Evolutionary conservation across 805 yeast genomes (phyloP), one percentile per base, ranked within the genome.

Genomic region (Grigorovia transvaalensis): DNA sequence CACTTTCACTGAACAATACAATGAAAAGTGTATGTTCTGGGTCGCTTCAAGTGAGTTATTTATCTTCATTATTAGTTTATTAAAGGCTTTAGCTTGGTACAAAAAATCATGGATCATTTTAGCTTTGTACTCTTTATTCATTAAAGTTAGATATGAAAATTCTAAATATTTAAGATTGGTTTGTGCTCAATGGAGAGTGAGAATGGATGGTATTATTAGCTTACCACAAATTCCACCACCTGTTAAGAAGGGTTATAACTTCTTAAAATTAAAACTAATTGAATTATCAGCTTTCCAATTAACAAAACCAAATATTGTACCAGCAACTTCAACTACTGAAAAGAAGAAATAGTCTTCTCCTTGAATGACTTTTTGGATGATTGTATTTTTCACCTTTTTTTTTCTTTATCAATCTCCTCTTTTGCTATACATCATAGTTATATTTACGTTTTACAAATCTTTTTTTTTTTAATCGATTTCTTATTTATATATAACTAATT

Each of bases 81-180:
- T 82, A 48, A 77, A 84, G 58, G 74, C 82, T 17, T 30, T 85
- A 44, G 61, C 81, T n/a, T 82, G 81, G 71, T 75, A 80, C 63
- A 74, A 70, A 58, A 79, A 81, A 61, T 82, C 90, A 40, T 76
- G 87, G 77, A 57, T 81, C 50, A 73, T 80, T 2, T 71, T 85
- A 35, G 60, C 79, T 40, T 62, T 75, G 9, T 84, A 81, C 63
- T 63, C 78, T 12, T 52, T 79, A 12, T 90, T 90, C 71, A 74
- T 88, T 68, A 86, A 86, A 68, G 67, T 84, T 52, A 80, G 96
- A 68, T 86, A 74, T 64, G 95, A 88, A 64, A 81, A 80, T 58
- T 84, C 93, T 2, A 72, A 79, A 33, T 82, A 81, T 71, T 84
- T 88, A 51, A 82, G 87, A 69, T 72, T 77, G 56, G 81, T 80